These are phyloP conservation scores for Naematelia encephala DNA, from an alignment of 768 basidiomycete genomes.

Conservation along the genomic window DNA sequence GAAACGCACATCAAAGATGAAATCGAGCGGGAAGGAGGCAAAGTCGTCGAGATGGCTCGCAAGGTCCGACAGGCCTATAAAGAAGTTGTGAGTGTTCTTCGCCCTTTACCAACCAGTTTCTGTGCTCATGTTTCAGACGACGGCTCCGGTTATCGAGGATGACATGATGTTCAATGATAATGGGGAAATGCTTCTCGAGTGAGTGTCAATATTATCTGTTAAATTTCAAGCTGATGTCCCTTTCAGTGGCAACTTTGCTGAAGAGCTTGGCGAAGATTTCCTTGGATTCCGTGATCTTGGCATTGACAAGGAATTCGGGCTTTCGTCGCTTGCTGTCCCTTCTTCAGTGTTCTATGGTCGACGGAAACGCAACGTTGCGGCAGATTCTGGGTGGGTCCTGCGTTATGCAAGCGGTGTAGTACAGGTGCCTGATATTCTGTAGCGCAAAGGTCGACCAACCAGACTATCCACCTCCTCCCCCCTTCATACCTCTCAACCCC, in stretches of 20 bases:
- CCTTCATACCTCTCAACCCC: conserved; percentile 69
- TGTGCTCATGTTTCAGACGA: conserved; percentile 43
- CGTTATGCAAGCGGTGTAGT: conserved; percentile 2
- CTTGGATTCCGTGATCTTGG: conserved; percentile 82
- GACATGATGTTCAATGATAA: conserved; percentile 67
- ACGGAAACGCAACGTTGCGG: conserved; percentile 17
- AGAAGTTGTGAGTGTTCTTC: conserved; percentile 62
- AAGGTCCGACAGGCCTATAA: conserved; percentile 79
- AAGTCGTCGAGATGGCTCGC: conserved; percentile 75
- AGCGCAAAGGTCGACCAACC: conserved; percentile 54
- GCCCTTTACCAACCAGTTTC: background rate
- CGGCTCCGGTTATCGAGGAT: conserved; percentile 59
- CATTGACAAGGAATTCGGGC: conserved; percentile 77
- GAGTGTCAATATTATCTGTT: conserved; percentile 31
- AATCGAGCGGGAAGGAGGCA: conserved; percentile 71
- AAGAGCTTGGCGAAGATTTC: conserved; percentile 86
- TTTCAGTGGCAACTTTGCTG: conserved; percentile 78
- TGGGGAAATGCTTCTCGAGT: conserved; percentile 66
- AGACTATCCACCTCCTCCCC: conserved; percentile 73
- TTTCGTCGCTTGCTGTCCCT: conserved; percentile 74
- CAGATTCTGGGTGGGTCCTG: conserved; percentile 19
- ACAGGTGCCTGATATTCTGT: conserved; percentile 1
- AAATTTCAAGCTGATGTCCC: background rate
- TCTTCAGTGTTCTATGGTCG: conserved; percentile 57
- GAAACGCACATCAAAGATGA: conserved; percentile 88